Evolutionary conservation across 306 rosid genomes (phyloP), one percentile per base, ranked within the genome.

Genomic region (Cucumis sativus): DNA sequence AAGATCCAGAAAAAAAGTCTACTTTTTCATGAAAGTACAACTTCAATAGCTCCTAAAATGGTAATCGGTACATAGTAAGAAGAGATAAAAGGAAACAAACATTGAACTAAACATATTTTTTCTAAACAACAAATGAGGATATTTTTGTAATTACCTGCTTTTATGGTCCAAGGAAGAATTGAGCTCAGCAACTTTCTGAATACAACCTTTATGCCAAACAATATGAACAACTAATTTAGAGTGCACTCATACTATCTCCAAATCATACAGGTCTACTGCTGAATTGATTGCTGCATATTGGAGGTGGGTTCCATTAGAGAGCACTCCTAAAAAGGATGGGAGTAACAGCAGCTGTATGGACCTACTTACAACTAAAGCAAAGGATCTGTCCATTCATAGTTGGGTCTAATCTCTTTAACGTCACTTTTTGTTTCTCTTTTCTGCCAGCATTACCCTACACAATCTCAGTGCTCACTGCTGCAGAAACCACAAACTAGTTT

Each of bases 181-280:
- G 37, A 40, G 75, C 25, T 49, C 59, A 71, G 43, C 59, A 28
- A 3, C 30, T 71, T 71, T 49, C 43, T 71, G 76, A 71, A 71
- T 28, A 41, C 43, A 71, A 41, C 20, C 58, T 70, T 70, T 68
- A 41, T 11, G 35, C 12, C 35, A 20, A 68, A 12, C 28, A 68
- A 68, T 69, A 28, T 3, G 79, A 85, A 66, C 74, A 85, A 10
- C 71, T 85, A 78, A 85, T 92, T 28, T 80, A 78, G 10, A 67
- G 79, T 71, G 64, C 91, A 65, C 57, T 79, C 79, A 78, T 40
- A 55, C 47, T 10, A 41, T 37, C 81, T 83, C 71, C 84, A 67
- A 62, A 82, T 67, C 40, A 41, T 6, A 8, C 56, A 68, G 74
- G n/a, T 68, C 74, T 68, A 21, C 39, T 20, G 74, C 74, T 68